Percentiles rank a stretch among this genome's conserved stretches.
Evolutionary conservation across 2,329 filamentous ascomycete species (phyloP).

Genomic region (Septoria linicola): DNA sequence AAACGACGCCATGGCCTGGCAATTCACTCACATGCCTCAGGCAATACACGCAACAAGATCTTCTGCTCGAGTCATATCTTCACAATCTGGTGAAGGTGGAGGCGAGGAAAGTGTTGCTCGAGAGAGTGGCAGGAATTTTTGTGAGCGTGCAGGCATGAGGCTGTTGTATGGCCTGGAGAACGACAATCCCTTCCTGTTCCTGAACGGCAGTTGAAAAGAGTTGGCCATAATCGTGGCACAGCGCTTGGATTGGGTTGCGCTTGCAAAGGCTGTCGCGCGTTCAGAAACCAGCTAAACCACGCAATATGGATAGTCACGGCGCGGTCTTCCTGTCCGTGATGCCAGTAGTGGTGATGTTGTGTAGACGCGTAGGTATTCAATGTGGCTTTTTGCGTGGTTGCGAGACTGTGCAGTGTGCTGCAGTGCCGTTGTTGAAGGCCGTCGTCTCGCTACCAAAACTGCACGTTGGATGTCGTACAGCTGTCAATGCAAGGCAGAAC

Average conservation of each 20-base stretch:
- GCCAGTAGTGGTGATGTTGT: too few species aligned
- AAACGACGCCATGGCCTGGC: background rate
- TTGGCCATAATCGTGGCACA: slow-evolving; percentile 1
- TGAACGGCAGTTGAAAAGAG: slow-evolving; percentile 6
- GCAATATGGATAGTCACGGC: background rate
- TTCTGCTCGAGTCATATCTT: background rate
- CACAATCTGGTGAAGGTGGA: too few species aligned
- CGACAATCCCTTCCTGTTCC: slow-evolving; percentile 11
- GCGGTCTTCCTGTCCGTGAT: background rate
- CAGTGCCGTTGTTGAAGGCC: too few species aligned
- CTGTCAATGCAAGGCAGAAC: slow-evolving; percentile 7
- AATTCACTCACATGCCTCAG: too few species aligned
- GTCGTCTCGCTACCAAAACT: background rate
- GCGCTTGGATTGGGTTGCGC: slow-evolving; percentile 1
- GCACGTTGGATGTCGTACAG: slow-evolving; percentile 5
- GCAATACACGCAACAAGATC: too few species aligned
- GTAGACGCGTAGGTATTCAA: too few species aligned
- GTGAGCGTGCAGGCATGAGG: slow-evolving; percentile 3
- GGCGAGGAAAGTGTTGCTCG: too few species aligned
- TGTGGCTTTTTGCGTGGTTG: too few species aligned
- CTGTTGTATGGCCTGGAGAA: background rate
- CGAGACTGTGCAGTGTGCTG: background rate
- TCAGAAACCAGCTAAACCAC: background rate
- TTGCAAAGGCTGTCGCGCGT: background rate
- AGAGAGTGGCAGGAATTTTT: background rate